phyloP scores from a whole-genome alignment of 202 grass and related monocot species.

The Schoenoplectus tabernaemontani region DNA sequence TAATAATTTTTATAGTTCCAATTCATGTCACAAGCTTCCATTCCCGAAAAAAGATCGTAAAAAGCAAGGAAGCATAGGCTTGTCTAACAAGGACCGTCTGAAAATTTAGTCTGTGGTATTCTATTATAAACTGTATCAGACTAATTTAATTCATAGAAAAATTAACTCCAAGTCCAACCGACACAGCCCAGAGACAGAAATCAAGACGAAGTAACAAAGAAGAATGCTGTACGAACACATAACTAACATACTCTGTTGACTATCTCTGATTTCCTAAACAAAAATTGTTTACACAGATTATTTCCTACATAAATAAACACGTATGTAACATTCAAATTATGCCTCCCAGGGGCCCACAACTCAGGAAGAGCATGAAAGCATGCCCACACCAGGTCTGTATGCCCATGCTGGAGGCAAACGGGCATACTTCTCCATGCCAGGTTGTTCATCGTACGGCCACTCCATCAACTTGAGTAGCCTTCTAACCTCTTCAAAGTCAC shows the following conservation, averaged over 20 bases:
- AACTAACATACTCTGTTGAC: not conserved
- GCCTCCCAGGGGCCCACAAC: not conserved
- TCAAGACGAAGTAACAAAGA: not conserved
- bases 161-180: not conserved
- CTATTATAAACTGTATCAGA: not conserved
- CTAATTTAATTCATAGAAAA: not conserved
- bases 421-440: conserved; percentile 86
- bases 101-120: not conserved
- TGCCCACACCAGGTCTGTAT: conserved; percentile 89
- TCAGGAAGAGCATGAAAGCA: conserved; percentile 97
- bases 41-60: too few relatives aligned
- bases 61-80: not conserved
- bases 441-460: conserved; percentile 71
- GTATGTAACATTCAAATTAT: not conserved
- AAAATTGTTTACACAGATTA: conserved; percentile 4
- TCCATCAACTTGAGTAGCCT: conserved; percentile 72
- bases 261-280: conserved; percentile 3
- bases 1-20: too few relatives aligned
- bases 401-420: conserved; percentile 86
- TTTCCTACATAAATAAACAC: conserved; percentile 14
- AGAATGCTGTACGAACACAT: not conserved
- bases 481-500: conserved; percentile 63
- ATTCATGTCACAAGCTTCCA: too few relatives aligned
- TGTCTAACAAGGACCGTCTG: not conserved
- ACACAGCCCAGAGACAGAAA: not conserved